phyloP scores from a whole-genome alignment of 106 monocot genomes.

The Apostasia ramifera region DNA sequence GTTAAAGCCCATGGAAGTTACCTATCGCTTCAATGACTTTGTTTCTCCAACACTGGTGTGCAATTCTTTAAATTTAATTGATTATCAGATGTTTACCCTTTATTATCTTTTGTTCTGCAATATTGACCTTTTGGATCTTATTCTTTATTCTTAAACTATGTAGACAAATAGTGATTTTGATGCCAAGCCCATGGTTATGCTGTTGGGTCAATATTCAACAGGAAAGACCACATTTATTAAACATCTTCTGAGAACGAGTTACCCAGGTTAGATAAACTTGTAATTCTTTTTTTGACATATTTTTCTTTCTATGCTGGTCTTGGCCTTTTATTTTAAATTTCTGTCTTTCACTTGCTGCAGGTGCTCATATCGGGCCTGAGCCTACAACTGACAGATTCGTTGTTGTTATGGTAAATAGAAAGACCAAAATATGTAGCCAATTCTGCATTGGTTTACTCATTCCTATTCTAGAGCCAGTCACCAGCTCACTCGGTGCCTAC shows the following conservation, averaged over 20 bases:
- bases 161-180: slow-evolving; percentile 91
- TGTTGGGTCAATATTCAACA: slow-evolving; percentile 85
- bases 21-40: slow-evolving; percentile 81
- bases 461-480: too few species aligned
- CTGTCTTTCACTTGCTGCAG: slow-evolving; percentile 1
- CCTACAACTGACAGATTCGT: slow-evolving; percentile 21
- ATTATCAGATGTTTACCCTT: not conserved
- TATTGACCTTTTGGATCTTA: not conserved
- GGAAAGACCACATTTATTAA: slow-evolving; percentile 91
- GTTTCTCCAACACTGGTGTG: slow-evolving; percentile 78
- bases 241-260: slow-evolving; percentile 64
- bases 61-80: not conserved
- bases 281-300: not conserved
- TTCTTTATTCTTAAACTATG: slow-evolving; percentile 8
- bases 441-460: too few species aligned
- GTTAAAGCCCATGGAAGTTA: slow-evolving; percentile 76
- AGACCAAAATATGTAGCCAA: not conserved
- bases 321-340: not conserved
- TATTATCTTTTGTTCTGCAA: not conserved
- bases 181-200: slow-evolving; percentile 91
- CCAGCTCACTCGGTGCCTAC: too few species aligned
- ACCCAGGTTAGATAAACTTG: slow-evolving; percentile 60
- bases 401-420: slow-evolving; percentile 19
- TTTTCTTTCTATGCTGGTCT: not conserved
- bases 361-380: slow-evolving; percentile 20